Conservation (phyloP, 805 yeast species). For the Metschnikowia vanudenii region DNA sequence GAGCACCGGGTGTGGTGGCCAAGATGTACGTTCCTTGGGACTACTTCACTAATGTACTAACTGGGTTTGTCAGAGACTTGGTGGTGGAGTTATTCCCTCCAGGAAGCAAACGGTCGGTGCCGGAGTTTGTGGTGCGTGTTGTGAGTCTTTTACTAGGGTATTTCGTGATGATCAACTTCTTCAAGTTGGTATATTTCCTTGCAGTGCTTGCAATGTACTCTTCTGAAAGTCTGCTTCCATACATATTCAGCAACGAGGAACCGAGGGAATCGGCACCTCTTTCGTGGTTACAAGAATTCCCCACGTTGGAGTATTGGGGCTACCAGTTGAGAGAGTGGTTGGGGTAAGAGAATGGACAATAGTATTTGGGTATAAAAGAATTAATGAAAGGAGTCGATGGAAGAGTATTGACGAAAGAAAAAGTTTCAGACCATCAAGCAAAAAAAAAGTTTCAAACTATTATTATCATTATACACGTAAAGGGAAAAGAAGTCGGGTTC, state of each 20-base stretch:
- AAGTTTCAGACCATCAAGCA: neutral
- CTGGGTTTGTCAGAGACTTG: constrained; percentile 4
- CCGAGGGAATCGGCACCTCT: constrained; percentile 7
- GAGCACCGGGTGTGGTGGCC: constrained; percentile 1
- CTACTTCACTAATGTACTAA: constrained; percentile 1
- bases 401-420: neutral
- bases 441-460: neutral
- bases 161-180: constrained; percentile 6
- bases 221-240: neutral
- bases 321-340: constrained; percentile 14
- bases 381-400: neutral
- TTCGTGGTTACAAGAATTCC: constrained; percentile 16
- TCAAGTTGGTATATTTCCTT: constrained; percentile 12
- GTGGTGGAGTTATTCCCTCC: constrained; percentile 4
- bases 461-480: constrained; percentile 7
- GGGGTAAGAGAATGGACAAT: no score
- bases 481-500: constrained; percentile 5
- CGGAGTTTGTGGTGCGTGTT: constrained; percentile 1
- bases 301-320: constrained; percentile 18
- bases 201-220: constrained; percentile 3
- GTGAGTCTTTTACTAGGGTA: constrained; percentile 7
- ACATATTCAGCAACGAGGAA: constrained; percentile 2
- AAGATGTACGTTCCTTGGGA: constrained; percentile 6
- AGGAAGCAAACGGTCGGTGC: neutral
- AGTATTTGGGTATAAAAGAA: no score